Percentiles rank a stretch among this genome's conserved stretches.
These are phyloP conservation scores for Ceratonia siliqua DNA, from an alignment of 306 rosid species.

Conservation along the genomic window DNA sequence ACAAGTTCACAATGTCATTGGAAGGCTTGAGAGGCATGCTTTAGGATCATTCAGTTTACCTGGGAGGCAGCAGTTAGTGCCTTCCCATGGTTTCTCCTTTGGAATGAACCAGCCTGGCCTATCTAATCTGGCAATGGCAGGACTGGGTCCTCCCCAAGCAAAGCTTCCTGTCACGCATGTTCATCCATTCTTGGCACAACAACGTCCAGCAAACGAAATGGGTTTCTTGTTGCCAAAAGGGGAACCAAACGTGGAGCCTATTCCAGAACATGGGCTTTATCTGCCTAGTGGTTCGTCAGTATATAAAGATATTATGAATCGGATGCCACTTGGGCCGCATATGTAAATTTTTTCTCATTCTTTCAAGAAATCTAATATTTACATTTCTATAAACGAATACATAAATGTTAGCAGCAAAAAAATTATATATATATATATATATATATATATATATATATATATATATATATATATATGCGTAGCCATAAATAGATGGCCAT, in stretches of 20 bases:
- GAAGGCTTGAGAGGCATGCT: slow-evolving; percentile 65
- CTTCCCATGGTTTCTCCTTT: slow-evolving; percentile 65
- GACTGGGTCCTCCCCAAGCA: slow-evolving; percentile 53
- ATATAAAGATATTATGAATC: slow-evolving; percentile 74
- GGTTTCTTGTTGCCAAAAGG: slow-evolving; percentile 79
- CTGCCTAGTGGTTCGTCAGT: slow-evolving; percentile 58
- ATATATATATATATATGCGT: slow-evolving; percentile 28
- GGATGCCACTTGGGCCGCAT: slow-evolving; percentile 89
- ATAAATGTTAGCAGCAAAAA: no score
- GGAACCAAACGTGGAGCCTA: slow-evolving; percentile 69
- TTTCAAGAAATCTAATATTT: slow-evolving; percentile 37
- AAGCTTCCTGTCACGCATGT: slow-evolving; percentile 61
- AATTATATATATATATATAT: no score
- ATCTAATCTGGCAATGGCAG: slow-evolving; percentile 63
- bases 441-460: not conserved
- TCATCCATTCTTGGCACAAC: slow-evolving; percentile 69
- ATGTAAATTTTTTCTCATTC: slow-evolving; percentile 53
- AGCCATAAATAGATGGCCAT: slow-evolving; percentile 22
- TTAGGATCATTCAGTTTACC: slow-evolving; percentile 56
- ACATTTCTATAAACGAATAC: slow-evolving; percentile 11
- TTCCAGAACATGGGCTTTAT: slow-evolving; percentile 60
- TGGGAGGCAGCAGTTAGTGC: slow-evolving; percentile 70
- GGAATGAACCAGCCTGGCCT: slow-evolving; percentile 69
- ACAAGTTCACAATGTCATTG: slow-evolving; percentile 56
- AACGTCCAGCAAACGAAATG: slow-evolving; percentile 53